Percentiles rank a stretch among this genome's conserved stretches.
Evolutionary conservation across 768 basidiomycete species (phyloP).

Genomic region (Melanogaster broomeanus): DNA sequence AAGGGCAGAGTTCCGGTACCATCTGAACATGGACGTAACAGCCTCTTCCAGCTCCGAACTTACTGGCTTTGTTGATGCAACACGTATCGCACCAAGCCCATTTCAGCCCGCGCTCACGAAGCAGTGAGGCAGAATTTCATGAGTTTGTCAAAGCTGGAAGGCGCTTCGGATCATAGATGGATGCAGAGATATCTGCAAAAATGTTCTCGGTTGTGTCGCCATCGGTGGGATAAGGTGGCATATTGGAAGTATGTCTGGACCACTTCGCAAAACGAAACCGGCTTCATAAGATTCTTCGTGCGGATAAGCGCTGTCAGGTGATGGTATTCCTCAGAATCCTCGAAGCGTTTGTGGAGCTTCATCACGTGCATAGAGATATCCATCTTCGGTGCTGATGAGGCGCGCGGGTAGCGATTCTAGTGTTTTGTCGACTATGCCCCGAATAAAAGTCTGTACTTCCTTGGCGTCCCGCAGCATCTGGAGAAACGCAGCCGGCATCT

Average conservation of each 20-base stretch:
- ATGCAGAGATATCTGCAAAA: background rate
- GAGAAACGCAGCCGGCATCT: background rate
- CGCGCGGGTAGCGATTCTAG: slow-evolving; percentile 3
- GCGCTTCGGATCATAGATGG: background rate
- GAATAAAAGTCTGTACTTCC: background rate
- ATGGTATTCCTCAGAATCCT: background rate
- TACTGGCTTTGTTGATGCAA: too few species aligned
- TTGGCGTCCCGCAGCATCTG: background rate
- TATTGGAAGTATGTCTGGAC: slow-evolving; percentile 7
- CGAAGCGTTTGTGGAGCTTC: slow-evolving; percentile 3
- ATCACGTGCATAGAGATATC: slow-evolving; percentile 3
- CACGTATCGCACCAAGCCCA: slow-evolving; percentile 11
- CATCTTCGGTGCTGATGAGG: slow-evolving; percentile 9
- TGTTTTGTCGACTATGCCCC: background rate
- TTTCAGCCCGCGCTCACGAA: background rate
- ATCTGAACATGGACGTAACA: slow-evolving; percentile 9
- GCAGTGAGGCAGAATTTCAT: slow-evolving; percentile 2
- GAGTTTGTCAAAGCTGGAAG: slow-evolving; percentile 1
- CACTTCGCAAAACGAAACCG: slow-evolving; percentile 3
- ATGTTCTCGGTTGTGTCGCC: slow-evolving; percentile 1
- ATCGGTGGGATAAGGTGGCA: slow-evolving; percentile 12
- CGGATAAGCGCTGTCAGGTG: background rate
- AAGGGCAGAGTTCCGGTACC: slow-evolving; percentile 9
- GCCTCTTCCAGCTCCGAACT: slow-evolving; percentile 14
- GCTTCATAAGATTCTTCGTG: slow-evolving; percentile 2